Evolutionary conservation across 345 rosid species (phyloP).

Genomic region (Adansonia digitata): DNA sequence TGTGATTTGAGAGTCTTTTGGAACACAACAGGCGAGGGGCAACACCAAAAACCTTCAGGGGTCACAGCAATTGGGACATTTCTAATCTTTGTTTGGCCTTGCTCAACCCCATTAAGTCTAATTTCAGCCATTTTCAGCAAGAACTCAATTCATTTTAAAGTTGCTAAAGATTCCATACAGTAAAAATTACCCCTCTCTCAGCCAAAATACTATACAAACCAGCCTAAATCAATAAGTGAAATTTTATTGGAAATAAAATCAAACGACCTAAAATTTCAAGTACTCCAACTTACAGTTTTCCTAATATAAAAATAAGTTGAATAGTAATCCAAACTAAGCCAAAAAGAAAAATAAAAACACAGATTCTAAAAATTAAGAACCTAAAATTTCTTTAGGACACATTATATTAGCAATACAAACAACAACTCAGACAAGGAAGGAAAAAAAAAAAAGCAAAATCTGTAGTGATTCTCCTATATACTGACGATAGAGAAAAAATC

Average conservation of each 20-base stretch:
- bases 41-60: conserved; percentile 99
- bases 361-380: neutral
- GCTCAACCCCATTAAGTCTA: conserved; percentile 62
- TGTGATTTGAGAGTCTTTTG: conserved; percentile 74
- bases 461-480: neutral
- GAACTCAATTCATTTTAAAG: conserved; percentile 22
- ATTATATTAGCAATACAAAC: neutral
- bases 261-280: neutral
- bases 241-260: neutral
- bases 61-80: conserved; percentile 95
- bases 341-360: too few species aligned
- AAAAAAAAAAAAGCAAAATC: conserved; percentile 2
- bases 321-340: neutral
- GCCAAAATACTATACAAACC: neutral
- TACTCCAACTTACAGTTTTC: neutral
- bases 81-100: conserved; percentile 78
- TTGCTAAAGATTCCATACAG: conserved; percentile 5
- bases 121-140: conserved; percentile 70
- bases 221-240: neutral
- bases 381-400: neutral
- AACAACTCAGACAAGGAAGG: neutral
- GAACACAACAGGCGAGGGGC: conserved; percentile 90
- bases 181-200: neutral
- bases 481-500: conserved; percentile 13
- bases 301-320: neutral